phyloP scores from a whole-genome alignment of 208 protist genomes.

The Leishmania mexicana region DNA sequence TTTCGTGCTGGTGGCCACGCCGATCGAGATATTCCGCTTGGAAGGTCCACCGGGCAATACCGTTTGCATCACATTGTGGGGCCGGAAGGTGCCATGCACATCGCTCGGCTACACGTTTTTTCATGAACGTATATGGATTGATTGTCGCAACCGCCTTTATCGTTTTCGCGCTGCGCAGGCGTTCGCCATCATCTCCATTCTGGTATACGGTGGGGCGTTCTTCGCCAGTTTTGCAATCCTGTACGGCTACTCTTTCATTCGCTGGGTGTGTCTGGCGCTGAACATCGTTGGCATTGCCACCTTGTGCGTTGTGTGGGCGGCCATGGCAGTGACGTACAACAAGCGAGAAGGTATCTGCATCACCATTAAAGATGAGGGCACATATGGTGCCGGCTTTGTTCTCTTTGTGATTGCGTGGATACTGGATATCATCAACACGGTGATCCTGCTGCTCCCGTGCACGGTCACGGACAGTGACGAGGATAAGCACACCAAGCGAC shows the following conservation, averaged over 20 bases:
- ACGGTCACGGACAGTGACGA: too few species aligned
- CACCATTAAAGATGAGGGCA: conserved; percentile 19
- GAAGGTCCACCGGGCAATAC: too few species aligned
- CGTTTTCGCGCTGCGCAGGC: conserved; percentile 38
- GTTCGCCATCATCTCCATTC: conserved; percentile 41
- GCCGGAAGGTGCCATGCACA: too few species aligned
- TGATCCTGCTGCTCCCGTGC: neutral
- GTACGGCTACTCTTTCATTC: conserved; percentile 46
- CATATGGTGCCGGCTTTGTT: conserved; percentile 44
- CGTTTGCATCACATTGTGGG: too few species aligned
- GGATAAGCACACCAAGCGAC: too few species aligned
- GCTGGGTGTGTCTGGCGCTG: conserved; percentile 35
- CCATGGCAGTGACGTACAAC: conserved; percentile 36
- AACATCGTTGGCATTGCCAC: conserved; percentile 29
- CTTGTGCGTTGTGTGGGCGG: conserved; percentile 34
- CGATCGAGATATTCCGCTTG: too few species aligned
- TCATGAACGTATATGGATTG: too few species aligned
- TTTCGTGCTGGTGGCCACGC: too few species aligned
- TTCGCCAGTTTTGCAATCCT: conserved; percentile 25
- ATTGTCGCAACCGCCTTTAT: too few species aligned
- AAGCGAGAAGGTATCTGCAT: neutral
- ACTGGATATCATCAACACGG: conserved; percentile 37
- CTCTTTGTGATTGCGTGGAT: conserved; percentile 40
- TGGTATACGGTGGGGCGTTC: conserved; percentile 8
- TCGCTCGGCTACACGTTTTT: too few species aligned